Evolutionary conservation across 805 yeast genomes (phyloP), one percentile per base, ranked within the genome.

Genomic region (Barnettozyma sp.): DNA sequence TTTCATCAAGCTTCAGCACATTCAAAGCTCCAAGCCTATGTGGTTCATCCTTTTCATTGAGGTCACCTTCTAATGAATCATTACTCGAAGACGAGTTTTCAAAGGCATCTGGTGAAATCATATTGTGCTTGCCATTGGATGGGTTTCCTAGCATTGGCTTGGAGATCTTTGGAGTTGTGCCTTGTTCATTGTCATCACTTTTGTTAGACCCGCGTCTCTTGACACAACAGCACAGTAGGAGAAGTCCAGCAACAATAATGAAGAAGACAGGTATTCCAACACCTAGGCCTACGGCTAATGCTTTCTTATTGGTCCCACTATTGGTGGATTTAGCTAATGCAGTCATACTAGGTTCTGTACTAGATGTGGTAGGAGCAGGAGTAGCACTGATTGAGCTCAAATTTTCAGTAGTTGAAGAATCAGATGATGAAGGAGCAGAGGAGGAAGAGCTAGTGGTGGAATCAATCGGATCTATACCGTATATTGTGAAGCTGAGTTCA

Each of bases 221-320:
- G 63, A 71, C 69, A 48, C 76, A 76, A 49, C 84, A 73, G 46
- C 71, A 65, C 42, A 80, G 61, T 5, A 85, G 33, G 3, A 78
- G 22, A 1, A 71, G 34, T 0, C 63, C 65, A 0, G 74, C 68
- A 3, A 76, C 45, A 7, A 77, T 48, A 0, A 82, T 48, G 2
- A 70, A 69, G 4, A 74, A 60, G 1, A 71, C 53, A 2, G 95
- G 95, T 31, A 92, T 69, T 2, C 81, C 84, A n/a, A 83, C 88
- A 37, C 96, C 97, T 41, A 88, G 70, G 1, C 88, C 95, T 52
- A 90, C 82, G 0, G 95, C 95, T n/a, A 84, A 64, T 3, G 73
- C 71, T 45, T 72, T 79, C 35, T 63, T 66, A 29, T 58, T 60
- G 24, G 54, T 35, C 36, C 41, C 34, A 33, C n/a, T n/a, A n/a